A percentile compares a stretch with the other conserved stretches of the same genome.
phyloP scores from a whole-genome alignment of 1,284 basidiomycete genomes.

The Malassezia obtusa region DNA sequence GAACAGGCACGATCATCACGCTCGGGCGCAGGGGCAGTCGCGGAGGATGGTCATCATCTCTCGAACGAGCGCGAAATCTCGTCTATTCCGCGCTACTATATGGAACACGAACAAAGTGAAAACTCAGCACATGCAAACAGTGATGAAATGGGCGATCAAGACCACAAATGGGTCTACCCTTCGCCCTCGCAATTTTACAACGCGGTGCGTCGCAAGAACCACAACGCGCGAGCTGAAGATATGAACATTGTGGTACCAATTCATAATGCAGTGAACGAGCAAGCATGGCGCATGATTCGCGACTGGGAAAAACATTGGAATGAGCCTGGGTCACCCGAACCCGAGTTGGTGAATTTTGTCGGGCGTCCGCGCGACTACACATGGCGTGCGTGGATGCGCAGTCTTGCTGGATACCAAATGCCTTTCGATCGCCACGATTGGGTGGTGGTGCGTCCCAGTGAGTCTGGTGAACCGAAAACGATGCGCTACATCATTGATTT shows the following conservation, averaged over 20 bases:
- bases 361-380: slow-evolving; percentile 51
- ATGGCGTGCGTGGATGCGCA: slow-evolving; percentile 71
- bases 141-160: slow-evolving; percentile 19
- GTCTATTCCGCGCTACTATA: slow-evolving; percentile 64
- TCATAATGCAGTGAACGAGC: slow-evolving; percentile 97
- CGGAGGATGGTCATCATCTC: slow-evolving; percentile 22
- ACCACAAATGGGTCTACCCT: slow-evolving; percentile 85
- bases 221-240: slow-evolving; percentile 58
- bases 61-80: slow-evolving; percentile 67
- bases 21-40: neutral
- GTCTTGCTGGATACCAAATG: slow-evolving; percentile 78
- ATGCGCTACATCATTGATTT: slow-evolving; percentile 97
- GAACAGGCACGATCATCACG: slow-evolving; percentile 4
- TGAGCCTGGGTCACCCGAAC: slow-evolving; percentile 50
- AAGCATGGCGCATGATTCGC: slow-evolving; percentile 80
- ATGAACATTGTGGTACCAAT: slow-evolving; percentile 96
- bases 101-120: slow-evolving; percentile 6
- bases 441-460: slow-evolving; percentile 84
- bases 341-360: slow-evolving; percentile 74
- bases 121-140: slow-evolving; percentile 13
- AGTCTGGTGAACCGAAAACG: slow-evolving; percentile 48
- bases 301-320: slow-evolving; percentile 62
- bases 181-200: slow-evolving; percentile 92
- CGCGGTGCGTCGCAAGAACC: slow-evolving; percentile 84
- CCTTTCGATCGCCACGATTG: slow-evolving; percentile 98